Evolutionary conservation across 768 basidiomycete species (phyloP), one percentile per base, ranked within the genome.

Genomic region (Trametes sanguinea): DNA sequence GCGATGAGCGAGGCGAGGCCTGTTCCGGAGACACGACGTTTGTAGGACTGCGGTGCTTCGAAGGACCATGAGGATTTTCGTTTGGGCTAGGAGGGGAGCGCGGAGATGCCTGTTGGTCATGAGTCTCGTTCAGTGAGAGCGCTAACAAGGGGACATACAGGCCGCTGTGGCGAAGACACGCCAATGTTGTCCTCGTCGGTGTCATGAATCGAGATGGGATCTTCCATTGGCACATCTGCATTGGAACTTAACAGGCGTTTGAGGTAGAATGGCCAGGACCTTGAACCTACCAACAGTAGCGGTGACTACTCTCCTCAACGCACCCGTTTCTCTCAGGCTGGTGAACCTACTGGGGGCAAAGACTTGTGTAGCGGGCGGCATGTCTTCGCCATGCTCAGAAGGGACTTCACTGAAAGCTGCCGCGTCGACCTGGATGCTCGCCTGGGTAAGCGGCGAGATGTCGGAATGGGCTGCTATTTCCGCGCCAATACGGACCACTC

Each of bases 21-120:
- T 16, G 40, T 45, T 43, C 17, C 10, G 22, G 40, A 48, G n/a
- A 33, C 22, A 17, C 57, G 60, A 11, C 53, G 43, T 64, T 62
- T 56, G 43, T 57, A 40, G 39, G 69, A 61, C 51, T 65, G 42
- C 53, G 65, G 51, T 53, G 47, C 17, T 32, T 43, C n/a, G 53
- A 68, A 64, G 47, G 65, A 47, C 29, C 64, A 43, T 32, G 71
- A 69, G 51, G 68, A 45, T 17, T 57, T 60, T 68, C 76, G 70
- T 62, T 78, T 76, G 56, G 62, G 70, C 74, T 77, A 53, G 67
- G 62, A 32, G 51, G 55, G 16, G 64, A 53, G 29, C 47, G 56
- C n/a, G 29, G 3, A 51, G 30, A 22, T 6, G 33, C 45, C 77
- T 78, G 64, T 30, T 64, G 60, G 73, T 75, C 72, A 76, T 78